phyloP scores from a whole-genome alignment of 2,329 filamentous ascomycete species.

The Fusarium sacchari region DNA sequence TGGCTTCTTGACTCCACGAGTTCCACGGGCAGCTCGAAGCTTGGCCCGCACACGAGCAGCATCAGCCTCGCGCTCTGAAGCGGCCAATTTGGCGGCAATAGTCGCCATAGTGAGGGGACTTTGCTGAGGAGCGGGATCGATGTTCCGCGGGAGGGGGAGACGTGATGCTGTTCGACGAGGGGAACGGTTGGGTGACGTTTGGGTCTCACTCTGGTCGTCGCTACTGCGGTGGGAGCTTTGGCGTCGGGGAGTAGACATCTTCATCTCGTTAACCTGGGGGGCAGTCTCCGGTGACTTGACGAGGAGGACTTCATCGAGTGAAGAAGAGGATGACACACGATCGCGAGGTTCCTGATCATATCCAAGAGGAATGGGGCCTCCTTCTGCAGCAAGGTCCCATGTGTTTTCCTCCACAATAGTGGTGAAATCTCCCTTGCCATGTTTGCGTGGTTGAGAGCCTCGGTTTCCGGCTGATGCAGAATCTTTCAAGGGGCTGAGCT shows the following conservation, averaged over 20 bases:
- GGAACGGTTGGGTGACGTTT: slow-evolving; percentile 27
- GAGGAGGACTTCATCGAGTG: slow-evolving; percentile 49
- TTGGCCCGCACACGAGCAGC: slow-evolving; percentile 71
- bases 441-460: slow-evolving; percentile 44
- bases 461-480: slow-evolving; percentile 62
- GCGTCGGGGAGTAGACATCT: slow-evolving; percentile 26
- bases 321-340: slow-evolving; percentile 45
- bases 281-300: slow-evolving; percentile 36
- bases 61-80: slow-evolving; percentile 71
- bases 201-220: slow-evolving; percentile 23
- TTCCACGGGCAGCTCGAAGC: slow-evolving; percentile 62
- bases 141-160: slow-evolving; percentile 48
- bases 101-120: slow-evolving; percentile 69
- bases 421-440: slow-evolving; percentile 54
- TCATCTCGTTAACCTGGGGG: slow-evolving; percentile 18
- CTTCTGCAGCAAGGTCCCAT: slow-evolving; percentile 51
- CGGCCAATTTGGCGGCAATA: slow-evolving; percentile 71
- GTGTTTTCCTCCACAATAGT: slow-evolving; percentile 61
- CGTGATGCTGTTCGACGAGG: slow-evolving; percentile 36
- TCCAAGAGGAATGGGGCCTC: slow-evolving; percentile 14
- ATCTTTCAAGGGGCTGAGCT: slow-evolving; percentile 63
- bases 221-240: slow-evolving; percentile 28
- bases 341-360: slow-evolving; percentile 18
- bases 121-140: slow-evolving; percentile 58
- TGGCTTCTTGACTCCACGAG: slow-evolving; percentile 48